Evolutionary conservation across 306 rosid species (phyloP), one percentile per base, ranked within the genome.

Genomic region (Cicer yamashitae): DNA sequence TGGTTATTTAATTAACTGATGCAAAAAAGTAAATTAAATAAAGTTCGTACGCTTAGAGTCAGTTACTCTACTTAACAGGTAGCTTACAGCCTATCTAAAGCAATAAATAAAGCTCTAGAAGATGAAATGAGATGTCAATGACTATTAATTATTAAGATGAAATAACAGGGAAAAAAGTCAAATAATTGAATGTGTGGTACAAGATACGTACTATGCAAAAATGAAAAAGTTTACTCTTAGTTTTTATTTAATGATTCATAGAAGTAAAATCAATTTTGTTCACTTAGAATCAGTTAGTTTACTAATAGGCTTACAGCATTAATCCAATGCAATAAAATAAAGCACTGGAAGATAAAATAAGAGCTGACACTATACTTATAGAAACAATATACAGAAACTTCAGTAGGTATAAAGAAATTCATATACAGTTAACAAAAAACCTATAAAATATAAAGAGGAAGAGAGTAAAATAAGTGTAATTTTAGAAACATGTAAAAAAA

Each of bases 291-390:
- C 37, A 38, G 73, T 43, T n/a, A 22, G 71, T 57, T 63, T 13
- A 45, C 46, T 61, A 46, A 50, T 65, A 71, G 22, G 59, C 52
- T 76, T 13, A 20, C 65, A 66, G 30, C 74, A 61, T 60, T 60
- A 60, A 44, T 47, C 51, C 71, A 53, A 71, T 52, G 67, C 58
- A 79, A 72, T 41, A 67, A 65, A 52, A 47, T 68, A n/a, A 48
- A 69, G 70, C 73, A 43, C 46, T 15, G 13, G 56, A 68, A 14
- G 48, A 10, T 45, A 73, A 78, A 54, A 40, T 22, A 51, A 50
- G 44, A 7, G 30, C 74, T 25, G 53, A 43, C 47, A 74, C 54
- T 47, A 30, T 30, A n/a, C 20, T 46, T 67, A 62, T 69, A 64
- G 66, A 62, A 54, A 54, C 20, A 50, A 74, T 45, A 43, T 13